A percentile compares a stretch with the other conserved stretches of the same genome.
Conservation (phyloP, 495 filamentous ascomycete genomes). For the Penicillium soppii region DNA sequence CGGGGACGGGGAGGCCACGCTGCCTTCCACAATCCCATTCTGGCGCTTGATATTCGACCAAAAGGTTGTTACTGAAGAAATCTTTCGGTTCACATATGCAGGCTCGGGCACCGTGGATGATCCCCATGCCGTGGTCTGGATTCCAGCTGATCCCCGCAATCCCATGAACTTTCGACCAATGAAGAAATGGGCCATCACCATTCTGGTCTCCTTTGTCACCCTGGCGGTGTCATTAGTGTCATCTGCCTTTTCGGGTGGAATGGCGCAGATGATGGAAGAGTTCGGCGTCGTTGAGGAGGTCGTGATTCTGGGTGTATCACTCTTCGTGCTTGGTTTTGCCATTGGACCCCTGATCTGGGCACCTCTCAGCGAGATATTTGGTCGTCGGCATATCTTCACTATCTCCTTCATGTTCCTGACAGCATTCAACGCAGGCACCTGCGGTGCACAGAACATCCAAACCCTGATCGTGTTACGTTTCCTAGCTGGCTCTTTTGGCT, state of each 20-base stretch:
- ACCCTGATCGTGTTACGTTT: slow-evolving; percentile 73
- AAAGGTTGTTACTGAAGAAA: slow-evolving; percentile 47
- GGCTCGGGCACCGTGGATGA: slow-evolving; percentile 66
- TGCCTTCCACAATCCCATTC: slow-evolving; percentile 30
- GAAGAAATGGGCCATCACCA: slow-evolving; percentile 65
- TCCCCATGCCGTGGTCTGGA: slow-evolving; percentile 67
- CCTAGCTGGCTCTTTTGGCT: slow-evolving; percentile 76
- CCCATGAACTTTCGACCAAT: slow-evolving; percentile 55
- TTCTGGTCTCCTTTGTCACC: slow-evolving; percentile 61
- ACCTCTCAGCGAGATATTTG: slow-evolving; percentile 60
- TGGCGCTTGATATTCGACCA: slow-evolving; percentile 48
- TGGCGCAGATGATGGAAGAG: slow-evolving; percentile 49
- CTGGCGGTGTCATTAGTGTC: slow-evolving; percentile 70
- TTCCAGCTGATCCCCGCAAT: slow-evolving; percentile 64
- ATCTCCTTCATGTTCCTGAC: slow-evolving; percentile 59
- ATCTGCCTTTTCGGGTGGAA: slow-evolving; percentile 69
- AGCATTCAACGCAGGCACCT: slow-evolving; percentile 66
- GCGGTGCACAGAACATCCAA: slow-evolving; percentile 59
- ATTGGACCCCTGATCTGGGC: slow-evolving; percentile 55
- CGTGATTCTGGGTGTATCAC: slow-evolving; percentile 48
- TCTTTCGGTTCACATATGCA: slow-evolving; percentile 54
- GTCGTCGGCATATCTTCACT: slow-evolving; percentile 67
- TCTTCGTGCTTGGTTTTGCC: slow-evolving; percentile 55
- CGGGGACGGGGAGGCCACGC: slow-evolving; percentile 18
- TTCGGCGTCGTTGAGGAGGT: slow-evolving; percentile 47